Percentiles rank a stretch among this genome's conserved stretches.
These are phyloP conservation scores for Yarrowia galli DNA, from an alignment of 1,139 yeast genomes.

Conservation along the genomic window DNA sequence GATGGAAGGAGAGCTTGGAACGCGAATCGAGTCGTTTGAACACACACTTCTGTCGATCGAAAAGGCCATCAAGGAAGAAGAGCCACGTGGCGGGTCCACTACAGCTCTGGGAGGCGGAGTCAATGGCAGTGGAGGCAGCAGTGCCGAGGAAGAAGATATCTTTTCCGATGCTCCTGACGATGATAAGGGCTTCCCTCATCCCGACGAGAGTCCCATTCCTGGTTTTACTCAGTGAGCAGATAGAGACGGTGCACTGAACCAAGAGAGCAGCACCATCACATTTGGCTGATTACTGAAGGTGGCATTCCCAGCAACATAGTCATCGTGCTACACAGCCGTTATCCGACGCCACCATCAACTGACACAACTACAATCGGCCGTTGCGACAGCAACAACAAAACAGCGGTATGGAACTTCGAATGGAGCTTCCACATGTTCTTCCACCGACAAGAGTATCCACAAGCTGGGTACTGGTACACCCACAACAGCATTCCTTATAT, in stretches of 20 bases:
- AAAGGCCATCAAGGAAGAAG: conserved; percentile 28
- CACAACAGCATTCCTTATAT: not conserved
- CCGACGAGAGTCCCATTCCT: conserved; percentile 19
- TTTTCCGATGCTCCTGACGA: conserved; percentile 23
- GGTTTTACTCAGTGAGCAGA: not conserved
- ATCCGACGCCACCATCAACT: not conserved
- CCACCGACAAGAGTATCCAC: too few relatives aligned
- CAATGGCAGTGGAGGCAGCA: conserved; percentile 27
- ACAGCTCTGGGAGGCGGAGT: not conserved
- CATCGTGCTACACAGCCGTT: too few relatives aligned
- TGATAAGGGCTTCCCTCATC: conserved; percentile 18
- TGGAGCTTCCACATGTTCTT: too few relatives aligned
- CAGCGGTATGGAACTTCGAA: too few relatives aligned
- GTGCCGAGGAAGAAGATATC: conserved; percentile 14
- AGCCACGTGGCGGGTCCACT: not conserved
- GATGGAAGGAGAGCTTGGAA: conserved; percentile 26
- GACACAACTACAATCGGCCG: too few relatives aligned
- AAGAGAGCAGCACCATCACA: too few relatives aligned
- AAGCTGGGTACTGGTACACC: too few relatives aligned
- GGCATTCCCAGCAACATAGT: too few relatives aligned
- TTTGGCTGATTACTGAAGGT: too few relatives aligned
- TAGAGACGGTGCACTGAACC: not conserved
- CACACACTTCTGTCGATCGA: conserved; percentile 21
- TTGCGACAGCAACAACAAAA: too few relatives aligned
- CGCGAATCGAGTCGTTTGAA: conserved; percentile 31